Evolutionary conservation across 192 early-diverging fungal genomes (phyloP).

Genomic region (Linnemannia exigua): DNA sequence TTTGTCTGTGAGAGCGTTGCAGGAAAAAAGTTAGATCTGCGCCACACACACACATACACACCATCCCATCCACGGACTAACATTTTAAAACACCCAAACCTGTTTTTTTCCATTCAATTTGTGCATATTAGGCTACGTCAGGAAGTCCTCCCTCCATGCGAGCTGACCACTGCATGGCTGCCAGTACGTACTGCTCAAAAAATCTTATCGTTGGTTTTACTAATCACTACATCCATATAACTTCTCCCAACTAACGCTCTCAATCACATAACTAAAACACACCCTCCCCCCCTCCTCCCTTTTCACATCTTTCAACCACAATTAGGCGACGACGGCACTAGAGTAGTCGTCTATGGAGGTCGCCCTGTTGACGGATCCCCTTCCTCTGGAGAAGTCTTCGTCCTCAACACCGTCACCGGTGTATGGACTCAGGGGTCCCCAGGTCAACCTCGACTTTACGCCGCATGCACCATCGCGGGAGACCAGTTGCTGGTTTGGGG

Average conservation of each 20-base stretch:
- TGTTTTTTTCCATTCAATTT: neutral
- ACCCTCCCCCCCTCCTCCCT: neutral
- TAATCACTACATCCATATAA: too few species aligned
- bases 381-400: constrained; percentile 21
- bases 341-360: constrained; percentile 34
- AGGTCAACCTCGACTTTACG: constrained; percentile 24
- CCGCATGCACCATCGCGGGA: constrained; percentile 35
- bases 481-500: constrained; percentile 48
- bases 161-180: constrained; percentile 49
- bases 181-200: constrained; percentile 36
- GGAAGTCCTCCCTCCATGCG: constrained; percentile 25
- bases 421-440: constrained; percentile 21
- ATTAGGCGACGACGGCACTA: constrained; percentile 36
- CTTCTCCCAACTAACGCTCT: neutral
- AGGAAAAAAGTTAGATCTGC: too few species aligned
- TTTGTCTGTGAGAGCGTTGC: neutral
- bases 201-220: too few species aligned
- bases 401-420: constrained; percentile 19
- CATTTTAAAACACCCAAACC: too few species aligned
- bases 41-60: too few species aligned
- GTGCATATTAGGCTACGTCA: constrained; percentile 12
- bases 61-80: too few species aligned
- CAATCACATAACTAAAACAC: too few species aligned
- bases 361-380: neutral
- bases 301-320: neutral